A percentile compares a stretch with the other conserved stretches of the same genome.
Conservation (phyloP, 169 alveolate species). For the Plasmodium fragile region DNA sequence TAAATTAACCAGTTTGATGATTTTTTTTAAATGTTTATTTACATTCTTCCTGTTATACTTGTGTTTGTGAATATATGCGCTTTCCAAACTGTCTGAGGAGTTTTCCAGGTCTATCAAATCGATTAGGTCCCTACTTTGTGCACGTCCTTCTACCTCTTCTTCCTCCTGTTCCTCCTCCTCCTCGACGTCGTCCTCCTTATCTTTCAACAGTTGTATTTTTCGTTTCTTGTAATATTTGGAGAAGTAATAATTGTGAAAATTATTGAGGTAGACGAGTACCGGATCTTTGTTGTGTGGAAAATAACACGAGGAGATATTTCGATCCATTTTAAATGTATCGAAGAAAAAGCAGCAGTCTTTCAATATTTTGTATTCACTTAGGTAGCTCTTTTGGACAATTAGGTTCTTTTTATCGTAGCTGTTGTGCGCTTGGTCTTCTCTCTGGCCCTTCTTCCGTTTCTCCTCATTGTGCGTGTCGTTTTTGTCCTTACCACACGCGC, state of each 20-base stretch:
- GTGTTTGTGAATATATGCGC: slow-evolving; percentile 75
- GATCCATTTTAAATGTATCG: slow-evolving; percentile 74
- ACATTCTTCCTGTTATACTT: slow-evolving; percentile 67
- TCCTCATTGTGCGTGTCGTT: neutral
- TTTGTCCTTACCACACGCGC: neutral
- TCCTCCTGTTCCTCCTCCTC: neutral
- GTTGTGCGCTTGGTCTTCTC: neutral
- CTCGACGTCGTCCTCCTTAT: neutral
- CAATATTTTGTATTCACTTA: slow-evolving; percentile 64
- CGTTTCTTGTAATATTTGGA: slow-evolving; percentile 66
- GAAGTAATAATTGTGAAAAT: slow-evolving; percentile 68
- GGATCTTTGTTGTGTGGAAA: slow-evolving; percentile 72
- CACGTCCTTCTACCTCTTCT: neutral
- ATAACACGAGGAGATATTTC: slow-evolving; percentile 51
- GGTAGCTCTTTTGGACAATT: slow-evolving; percentile 56
- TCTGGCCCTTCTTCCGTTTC: neutral
- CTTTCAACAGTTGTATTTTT: slow-evolving; percentile 49
- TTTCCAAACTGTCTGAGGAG: slow-evolving; percentile 72
- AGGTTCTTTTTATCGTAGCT: neutral
- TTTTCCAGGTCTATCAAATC: slow-evolving; percentile 51
- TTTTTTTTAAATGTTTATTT: slow-evolving; percentile 44
- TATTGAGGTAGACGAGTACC: slow-evolving; percentile 58
- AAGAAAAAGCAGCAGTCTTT: slow-evolving; percentile 68
- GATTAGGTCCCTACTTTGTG: slow-evolving; percentile 23
- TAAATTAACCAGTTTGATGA: slow-evolving; percentile 38